Evolutionary conservation across 257 asterid species (phyloP), one percentile per base, ranked within the genome.

Genomic region (Buddleja alternifolia): DNA sequence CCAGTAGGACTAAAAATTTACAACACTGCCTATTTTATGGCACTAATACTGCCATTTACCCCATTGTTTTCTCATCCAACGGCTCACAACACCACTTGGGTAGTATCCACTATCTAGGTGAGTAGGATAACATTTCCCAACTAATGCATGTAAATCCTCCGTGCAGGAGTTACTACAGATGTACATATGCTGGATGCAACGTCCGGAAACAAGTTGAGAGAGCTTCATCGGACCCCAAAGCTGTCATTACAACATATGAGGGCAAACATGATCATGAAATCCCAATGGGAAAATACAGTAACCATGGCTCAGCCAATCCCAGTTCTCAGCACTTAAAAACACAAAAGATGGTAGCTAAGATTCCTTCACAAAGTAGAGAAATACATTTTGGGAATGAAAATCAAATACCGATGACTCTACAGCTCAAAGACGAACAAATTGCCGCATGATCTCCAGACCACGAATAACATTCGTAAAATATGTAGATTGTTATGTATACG

Each of bases 121-220:
- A 5, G 34, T 29, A 1, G 2, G 34, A 29, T 29, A 5, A 29
- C 34, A 29, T 29, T 29, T 29, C 34, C 34, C 34, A 50, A 41
- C 50, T 40, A 17, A 66, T 60, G 29, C 56, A 52, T 70, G 14
- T 52, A 14, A 16, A 16, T 57, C 17, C 46, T 61, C 8, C 46
- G 54, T 70, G 55, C 84, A 93, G 98, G 90, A 90, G 98, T 80
- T 93, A 93, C 66, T 93, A 92, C 78, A 85, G 90, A 57, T 93
- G 98, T 63, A 90, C 98, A 23, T 82, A 62, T 64, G 77, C 86
- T 0, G 98, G 97, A 66, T 93, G 98, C 84, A 90, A 80, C 24
- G 98, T 93, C 4, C 96, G 98, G 25, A 93, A 93, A 78, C 98
- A 93, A 40, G 95, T 93, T 0, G 98, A 93, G 80, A 88, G 98